Evolutionary conservation across 2,329 filamentous ascomycete species (phyloP).

Genomic region (Aspergillus novofumigatus): DNA sequence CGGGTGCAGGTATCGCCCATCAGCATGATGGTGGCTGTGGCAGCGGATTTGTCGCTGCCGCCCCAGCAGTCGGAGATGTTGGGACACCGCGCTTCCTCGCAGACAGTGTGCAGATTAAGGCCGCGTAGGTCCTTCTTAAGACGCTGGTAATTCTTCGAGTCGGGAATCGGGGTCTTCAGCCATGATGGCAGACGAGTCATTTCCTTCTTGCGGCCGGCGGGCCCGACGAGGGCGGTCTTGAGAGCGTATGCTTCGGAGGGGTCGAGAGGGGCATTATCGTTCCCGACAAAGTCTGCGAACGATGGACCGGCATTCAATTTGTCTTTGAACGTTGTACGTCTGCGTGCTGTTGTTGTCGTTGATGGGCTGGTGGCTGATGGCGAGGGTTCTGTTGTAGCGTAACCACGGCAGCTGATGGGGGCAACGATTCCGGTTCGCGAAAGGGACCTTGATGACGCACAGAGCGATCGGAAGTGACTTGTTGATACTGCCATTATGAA

Average conservation of each 20-base stretch:
- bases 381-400: constrained; percentile 37
- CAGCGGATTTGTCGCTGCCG: constrained; percentile 78
- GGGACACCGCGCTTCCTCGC: constrained; percentile 93
- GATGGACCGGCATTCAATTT: constrained; percentile 62
- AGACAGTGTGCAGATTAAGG: constrained; percentile 88
- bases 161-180: constrained; percentile 94
- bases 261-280: constrained; percentile 40
- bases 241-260: constrained; percentile 55
- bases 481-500: constrained; percentile 32
- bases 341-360: constrained; percentile 51
- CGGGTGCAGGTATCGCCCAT: constrained; percentile 98
- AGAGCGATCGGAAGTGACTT: constrained; percentile 29
- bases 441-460: constrained; percentile 21
- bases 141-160: constrained; percentile 81
- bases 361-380: constrained; percentile 26
- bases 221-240: constrained; percentile 59
- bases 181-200: constrained; percentile 79
- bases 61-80: constrained; percentile 99
- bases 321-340: constrained; percentile 56
- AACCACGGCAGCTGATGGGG: constrained; percentile 25
- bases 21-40: constrained; percentile 97
- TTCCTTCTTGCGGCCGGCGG: constrained; percentile 59
- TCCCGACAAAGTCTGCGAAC: constrained; percentile 58
- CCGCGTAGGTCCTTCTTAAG: constrained; percentile 93
- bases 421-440: constrained; percentile 14